These are phyloP conservation scores for Albophoma yamanashiensis DNA, from an alignment of 2,329 filamentous ascomycete genomes.

Conservation along the genomic window DNA sequence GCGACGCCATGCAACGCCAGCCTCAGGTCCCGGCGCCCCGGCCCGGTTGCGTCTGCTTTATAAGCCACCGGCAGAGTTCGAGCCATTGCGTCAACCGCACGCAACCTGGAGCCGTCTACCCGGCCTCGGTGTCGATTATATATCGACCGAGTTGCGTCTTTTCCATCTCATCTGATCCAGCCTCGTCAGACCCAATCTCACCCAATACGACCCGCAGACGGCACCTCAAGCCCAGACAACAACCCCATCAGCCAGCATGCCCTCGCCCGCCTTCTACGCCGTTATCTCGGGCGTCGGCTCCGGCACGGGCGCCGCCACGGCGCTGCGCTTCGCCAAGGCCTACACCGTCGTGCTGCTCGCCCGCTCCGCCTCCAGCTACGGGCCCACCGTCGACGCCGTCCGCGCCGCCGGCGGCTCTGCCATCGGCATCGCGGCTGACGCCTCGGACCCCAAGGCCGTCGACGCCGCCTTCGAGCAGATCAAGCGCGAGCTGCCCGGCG, in stretches of 20 bases:
- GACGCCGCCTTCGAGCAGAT: slow-evolving; percentile 52
- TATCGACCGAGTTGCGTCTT: background rate
- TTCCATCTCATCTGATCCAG: background rate
- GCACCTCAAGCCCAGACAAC: background rate
- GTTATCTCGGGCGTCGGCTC: slow-evolving; percentile 64
- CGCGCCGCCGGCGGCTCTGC: slow-evolving; percentile 56
- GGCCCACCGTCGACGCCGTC: slow-evolving; percentile 59
- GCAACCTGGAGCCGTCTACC: background rate
- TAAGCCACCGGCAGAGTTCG: background rate
- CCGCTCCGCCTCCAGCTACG: slow-evolving; percentile 54
- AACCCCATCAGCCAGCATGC: background rate
- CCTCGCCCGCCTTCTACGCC: slow-evolving; percentile 42
- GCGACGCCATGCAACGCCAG: background rate
- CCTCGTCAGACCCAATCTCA: background rate
- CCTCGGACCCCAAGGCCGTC: slow-evolving; percentile 32
- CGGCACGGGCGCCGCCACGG: slow-evolving; percentile 48
- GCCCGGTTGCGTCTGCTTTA: background rate
- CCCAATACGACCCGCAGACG: background rate
- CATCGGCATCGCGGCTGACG: slow-evolving; percentile 52
- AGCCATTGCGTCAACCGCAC: background rate
- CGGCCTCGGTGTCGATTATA: background rate
- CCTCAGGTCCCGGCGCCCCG: background rate
- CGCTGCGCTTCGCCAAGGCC: slow-evolving; percentile 46
- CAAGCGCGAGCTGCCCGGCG: slow-evolving; percentile 43
- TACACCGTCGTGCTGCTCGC: slow-evolving; percentile 72